phyloP scores from a whole-genome alignment of 768 basidiomycete genomes.

The Termitomyces sp. region DNA sequence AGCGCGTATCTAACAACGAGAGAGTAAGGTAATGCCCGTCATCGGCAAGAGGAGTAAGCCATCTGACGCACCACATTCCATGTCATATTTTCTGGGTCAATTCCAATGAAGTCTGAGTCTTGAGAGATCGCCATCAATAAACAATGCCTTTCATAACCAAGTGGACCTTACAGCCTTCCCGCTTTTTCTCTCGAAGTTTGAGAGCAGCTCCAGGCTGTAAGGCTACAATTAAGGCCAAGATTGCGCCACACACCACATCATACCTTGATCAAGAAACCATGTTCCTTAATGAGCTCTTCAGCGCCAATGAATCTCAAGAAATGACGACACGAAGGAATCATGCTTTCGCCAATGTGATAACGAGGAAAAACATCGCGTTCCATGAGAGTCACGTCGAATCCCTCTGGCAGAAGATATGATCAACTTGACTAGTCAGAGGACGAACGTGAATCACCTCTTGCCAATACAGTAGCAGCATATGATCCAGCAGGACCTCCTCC shows the following conservation, averaged over 20 bases:
- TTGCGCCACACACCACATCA: neutral
- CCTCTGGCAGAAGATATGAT: slow-evolving; percentile 17
- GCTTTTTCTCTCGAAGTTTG: slow-evolving; percentile 51
- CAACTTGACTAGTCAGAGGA: slow-evolving; percentile 1
- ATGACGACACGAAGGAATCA: slow-evolving; percentile 26
- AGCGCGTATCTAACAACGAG: slow-evolving; percentile 39
- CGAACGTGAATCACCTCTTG: slow-evolving; percentile 29
- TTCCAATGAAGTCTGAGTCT: slow-evolving; percentile 57
- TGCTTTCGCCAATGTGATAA: slow-evolving; percentile 36
- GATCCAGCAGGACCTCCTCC: slow-evolving; percentile 44
- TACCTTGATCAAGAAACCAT: slow-evolving; percentile 29
- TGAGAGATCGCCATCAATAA: neutral
- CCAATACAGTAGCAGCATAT: slow-evolving; percentile 41
- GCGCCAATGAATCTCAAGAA: slow-evolving; percentile 29
- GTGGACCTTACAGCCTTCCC: slow-evolving; percentile 46
- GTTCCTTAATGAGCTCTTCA: slow-evolving; percentile 21
- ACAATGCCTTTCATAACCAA: neutral
- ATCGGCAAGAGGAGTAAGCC: neutral
- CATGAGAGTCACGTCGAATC: slow-evolving; percentile 48
- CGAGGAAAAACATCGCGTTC: slow-evolving; percentile 43
- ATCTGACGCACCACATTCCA: slow-evolving; percentile 57
- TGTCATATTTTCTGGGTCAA: slow-evolving; percentile 41
- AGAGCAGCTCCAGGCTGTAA: slow-evolving; percentile 53
- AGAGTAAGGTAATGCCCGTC: neutral
- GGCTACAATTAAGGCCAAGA: slow-evolving; percentile 5